Evolutionary conservation across 2,329 filamentous ascomycete species (phyloP).

Genomic region (Blastomyces parvus): DNA sequence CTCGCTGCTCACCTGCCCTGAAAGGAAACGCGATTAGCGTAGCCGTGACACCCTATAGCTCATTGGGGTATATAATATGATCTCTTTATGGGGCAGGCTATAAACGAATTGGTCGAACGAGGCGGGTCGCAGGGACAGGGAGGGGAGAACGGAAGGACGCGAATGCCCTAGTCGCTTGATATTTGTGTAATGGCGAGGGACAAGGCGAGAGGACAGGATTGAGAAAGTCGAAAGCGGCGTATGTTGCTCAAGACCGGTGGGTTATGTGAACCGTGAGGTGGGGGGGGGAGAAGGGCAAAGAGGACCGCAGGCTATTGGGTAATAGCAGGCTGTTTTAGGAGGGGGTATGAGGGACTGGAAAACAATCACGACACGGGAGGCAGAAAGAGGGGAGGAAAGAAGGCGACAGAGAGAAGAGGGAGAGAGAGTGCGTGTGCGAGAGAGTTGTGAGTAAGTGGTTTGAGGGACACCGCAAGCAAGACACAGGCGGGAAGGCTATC

Average conservation of each 20-base stretch:
- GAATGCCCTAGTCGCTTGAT: conserved; percentile 1
- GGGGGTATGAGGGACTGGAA: not conserved
- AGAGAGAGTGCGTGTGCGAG: conserved; percentile 6
- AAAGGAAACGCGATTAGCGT: conserved; percentile 7
- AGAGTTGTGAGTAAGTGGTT: conserved; percentile 9
- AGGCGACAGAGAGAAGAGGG: conserved; percentile 13
- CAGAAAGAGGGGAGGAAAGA: conserved; percentile 14
- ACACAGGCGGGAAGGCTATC: conserved; percentile 17
- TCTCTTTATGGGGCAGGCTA: conserved; percentile 25
- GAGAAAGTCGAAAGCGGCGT: not conserved
- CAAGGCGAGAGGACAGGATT: conserved; percentile 17
- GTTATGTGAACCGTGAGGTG: conserved; percentile 9
- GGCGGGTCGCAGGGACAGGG: conserved; percentile 9
- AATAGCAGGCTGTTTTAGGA: not conserved
- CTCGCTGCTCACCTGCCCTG: not conserved
- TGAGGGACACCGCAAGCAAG: conserved; percentile 3
- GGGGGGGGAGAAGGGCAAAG: conserved; percentile 13
- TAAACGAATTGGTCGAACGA: conserved; percentile 14
- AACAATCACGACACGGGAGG: conserved; percentile 14
- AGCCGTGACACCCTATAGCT: conserved; percentile 1
- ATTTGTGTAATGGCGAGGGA: conserved; percentile 15
- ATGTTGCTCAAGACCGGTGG: conserved; percentile 2
- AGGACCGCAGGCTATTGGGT: conserved; percentile 10
- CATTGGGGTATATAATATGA: not conserved
- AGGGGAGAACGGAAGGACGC: not conserved